Evolutionary conservation across 2,329 filamentous ascomycete genomes (phyloP), one percentile per base, ranked within the genome.

Genomic region (Penicillium sp.): DNA sequence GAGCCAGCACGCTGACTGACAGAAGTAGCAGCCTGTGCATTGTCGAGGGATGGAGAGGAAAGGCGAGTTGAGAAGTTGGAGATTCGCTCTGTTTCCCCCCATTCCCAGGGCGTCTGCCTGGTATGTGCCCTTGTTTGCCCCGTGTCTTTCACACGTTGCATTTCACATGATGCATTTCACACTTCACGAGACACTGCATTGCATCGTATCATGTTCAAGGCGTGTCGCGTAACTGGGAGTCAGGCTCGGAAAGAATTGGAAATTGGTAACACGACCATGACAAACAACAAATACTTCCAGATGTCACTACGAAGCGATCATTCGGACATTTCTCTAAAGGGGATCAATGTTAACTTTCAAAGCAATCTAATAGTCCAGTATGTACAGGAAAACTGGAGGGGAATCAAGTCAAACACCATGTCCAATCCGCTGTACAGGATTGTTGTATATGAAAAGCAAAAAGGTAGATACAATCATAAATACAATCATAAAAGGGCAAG

Each of bases 281-380:
- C 24, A 27, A 27, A 27, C 6, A 27, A 2, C 2, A 18, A 18
- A 18, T 18, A 18, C 18, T 18, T 18, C n/a, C n/a, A n/a, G n/a
- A n/a, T n/a, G n/a, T n/a, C 18, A 18, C 18, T 18, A 18, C 18
- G 18, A 18, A 18, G 2, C 18, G 18, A 18, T 18, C 18, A 18
- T 18, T 18, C 18, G 24, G 24, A 27, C 8, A 27, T 2, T 8
- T 8, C 24, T 34, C 10, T 34, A 4, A 11, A 34, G 31, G 10
- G 6, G 10, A 10, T 14, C 13, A 34, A n/a, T n/a, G 14, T 36
- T 16, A 40, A 40, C 16, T 21, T 8, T 16, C 38, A 61, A 54
- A 58, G 49, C 54, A 40, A 56, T 60, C 56, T 59, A 60, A 52
- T 49, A 48, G 38, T 50, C 51, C 44, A 38, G 40, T 59, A 62